These are phyloP conservation scores for Fraxinus sp. DNA, from an alignment of 305 asterid genomes.

Conservation along the genomic window DNA sequence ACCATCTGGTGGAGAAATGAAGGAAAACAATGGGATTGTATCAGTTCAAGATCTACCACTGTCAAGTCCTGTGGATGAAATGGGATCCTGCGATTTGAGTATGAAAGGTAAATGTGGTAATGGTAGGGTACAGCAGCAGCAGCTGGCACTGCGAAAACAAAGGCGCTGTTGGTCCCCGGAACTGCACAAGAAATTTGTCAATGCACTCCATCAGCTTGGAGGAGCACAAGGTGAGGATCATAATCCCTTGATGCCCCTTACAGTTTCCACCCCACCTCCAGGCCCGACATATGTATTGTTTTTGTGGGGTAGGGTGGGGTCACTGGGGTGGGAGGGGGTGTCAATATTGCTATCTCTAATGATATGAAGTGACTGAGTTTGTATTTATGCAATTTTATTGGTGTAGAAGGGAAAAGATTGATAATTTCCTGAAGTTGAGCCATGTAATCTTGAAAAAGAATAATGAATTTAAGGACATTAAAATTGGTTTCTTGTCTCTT, in stretches of 20 bases:
- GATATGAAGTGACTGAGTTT: not conserved
- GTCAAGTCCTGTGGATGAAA: slow-evolving; percentile 14
- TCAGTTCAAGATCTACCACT: slow-evolving; percentile 15
- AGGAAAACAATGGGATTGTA: not conserved
- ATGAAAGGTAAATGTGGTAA: slow-evolving; percentile 9
- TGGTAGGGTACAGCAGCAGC: not conserved
- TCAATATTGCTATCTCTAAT: not conserved
- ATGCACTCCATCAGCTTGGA: slow-evolving; percentile 44
- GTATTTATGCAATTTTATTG: not conserved
- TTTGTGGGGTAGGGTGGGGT: not conserved
- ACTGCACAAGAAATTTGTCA: slow-evolving; percentile 36
- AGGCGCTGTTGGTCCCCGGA: slow-evolving; percentile 54
- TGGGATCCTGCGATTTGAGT: slow-evolving; percentile 12
- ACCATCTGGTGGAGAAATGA: not conserved
- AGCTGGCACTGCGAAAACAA: slow-evolving; percentile 29
- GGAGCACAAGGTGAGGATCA: slow-evolving; percentile 38
- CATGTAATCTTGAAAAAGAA: not conserved
- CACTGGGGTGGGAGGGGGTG: not conserved
- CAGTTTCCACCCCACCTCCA: not conserved
- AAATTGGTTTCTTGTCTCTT: not conserved
- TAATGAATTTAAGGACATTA: not conserved
- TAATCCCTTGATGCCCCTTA: not conserved
- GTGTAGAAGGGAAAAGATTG: not conserved
- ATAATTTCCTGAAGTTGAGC: not conserved
- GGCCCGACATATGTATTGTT: not conserved